Conservation (phyloP, 345 rosid species). For the Rhodomyrtus tomentosa region DNA sequence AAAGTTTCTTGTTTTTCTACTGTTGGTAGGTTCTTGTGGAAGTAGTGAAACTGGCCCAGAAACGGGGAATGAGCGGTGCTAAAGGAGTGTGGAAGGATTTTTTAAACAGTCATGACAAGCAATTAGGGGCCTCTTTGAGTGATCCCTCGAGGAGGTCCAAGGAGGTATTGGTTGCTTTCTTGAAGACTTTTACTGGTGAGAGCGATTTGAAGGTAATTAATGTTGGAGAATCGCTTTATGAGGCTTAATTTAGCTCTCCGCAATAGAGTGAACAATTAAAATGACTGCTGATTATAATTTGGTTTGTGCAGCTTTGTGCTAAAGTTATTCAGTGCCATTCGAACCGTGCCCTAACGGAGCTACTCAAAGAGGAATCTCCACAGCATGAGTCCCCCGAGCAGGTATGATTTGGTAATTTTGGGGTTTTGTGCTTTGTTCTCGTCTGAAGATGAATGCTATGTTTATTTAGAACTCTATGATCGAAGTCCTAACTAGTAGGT, state of each 20-base stretch:
- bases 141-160: conserved; percentile 60
- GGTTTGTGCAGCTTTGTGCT: conserved; percentile 10
- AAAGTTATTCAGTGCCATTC: conserved; percentile 25
- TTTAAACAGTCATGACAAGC: conserved; percentile 36
- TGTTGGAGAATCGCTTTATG: not conserved
- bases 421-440: not conserved
- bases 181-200: conserved; percentile 32
- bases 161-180: conserved; percentile 46
- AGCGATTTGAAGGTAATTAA: conserved; percentile 36
- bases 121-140: conserved; percentile 45
- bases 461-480: not conserved
- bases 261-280: not conserved
- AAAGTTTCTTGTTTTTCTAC: not conserved
- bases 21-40: conserved; percentile 47
- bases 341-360: conserved; percentile 28
- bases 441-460: not conserved
- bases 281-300: not conserved
- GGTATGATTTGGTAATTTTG: conserved; percentile 18
- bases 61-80: conserved; percentile 34
- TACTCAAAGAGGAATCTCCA: conserved; percentile 19
- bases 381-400: conserved; percentile 49
- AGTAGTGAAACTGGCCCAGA: conserved; percentile 55
- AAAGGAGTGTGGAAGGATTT: conserved; percentile 73
- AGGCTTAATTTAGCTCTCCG: not conserved
- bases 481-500: not conserved